Conservation (phyloP, 139 green algal species). For the Asterochloris sp. region DNA sequence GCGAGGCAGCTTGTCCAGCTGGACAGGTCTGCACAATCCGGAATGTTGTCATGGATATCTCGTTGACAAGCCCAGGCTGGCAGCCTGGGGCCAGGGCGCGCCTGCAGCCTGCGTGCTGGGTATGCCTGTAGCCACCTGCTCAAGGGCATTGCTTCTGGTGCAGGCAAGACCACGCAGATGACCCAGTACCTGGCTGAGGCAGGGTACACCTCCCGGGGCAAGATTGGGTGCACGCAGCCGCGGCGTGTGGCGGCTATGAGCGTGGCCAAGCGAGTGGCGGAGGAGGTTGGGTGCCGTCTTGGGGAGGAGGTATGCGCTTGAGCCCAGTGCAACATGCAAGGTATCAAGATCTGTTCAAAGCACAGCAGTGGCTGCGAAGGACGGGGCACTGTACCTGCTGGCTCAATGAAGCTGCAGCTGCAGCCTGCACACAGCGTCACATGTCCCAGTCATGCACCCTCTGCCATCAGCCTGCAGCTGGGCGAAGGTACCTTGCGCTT, state of each 20-base stretch:
- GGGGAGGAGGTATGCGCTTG: conserved; percentile 69
- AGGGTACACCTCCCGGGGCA: conserved; percentile 68
- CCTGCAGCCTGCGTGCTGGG: neutral
- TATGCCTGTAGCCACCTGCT: neutral
- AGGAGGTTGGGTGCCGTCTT: conserved; percentile 87
- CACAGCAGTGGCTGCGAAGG: neutral
- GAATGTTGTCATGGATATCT: too few relatives aligned
- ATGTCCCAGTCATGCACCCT: too few relatives aligned
- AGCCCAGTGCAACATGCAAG: too few relatives aligned
- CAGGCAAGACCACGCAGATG: conserved; percentile 98
- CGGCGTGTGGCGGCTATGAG: conserved; percentile 93
- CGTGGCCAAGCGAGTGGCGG: conserved; percentile 93
- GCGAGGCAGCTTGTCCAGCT: too few relatives aligned
- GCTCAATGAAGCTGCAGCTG: neutral
- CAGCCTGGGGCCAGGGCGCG: neutral
- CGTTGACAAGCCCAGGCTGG: too few relatives aligned
- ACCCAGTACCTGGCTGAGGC: conserved; percentile 96
- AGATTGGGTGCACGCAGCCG: conserved; percentile 93
- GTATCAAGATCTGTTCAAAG: neutral
- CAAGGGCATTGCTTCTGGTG: conserved; percentile 24
- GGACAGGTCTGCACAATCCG: too few relatives aligned
- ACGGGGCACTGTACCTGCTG: neutral
- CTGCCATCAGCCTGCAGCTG: too few relatives aligned
- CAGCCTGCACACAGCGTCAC: too few relatives aligned
- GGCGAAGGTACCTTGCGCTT: too few relatives aligned